Conservation (phyloP, 139 green algal species). For the Chlorella ohadii region DNA sequence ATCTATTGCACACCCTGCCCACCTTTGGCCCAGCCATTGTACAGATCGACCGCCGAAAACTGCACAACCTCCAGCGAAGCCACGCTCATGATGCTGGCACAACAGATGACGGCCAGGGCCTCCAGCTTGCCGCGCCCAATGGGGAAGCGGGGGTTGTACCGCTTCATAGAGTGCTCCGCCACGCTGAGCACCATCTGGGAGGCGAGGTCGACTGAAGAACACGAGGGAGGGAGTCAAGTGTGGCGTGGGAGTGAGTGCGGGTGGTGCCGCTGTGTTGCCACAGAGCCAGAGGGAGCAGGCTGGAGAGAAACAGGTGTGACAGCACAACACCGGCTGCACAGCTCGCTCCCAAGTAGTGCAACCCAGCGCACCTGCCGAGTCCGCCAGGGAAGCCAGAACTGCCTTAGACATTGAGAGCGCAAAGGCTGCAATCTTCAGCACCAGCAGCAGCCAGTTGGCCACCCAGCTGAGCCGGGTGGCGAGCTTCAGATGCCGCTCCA, state of each 20-base stretch:
- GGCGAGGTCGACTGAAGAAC: constrained; percentile 59
- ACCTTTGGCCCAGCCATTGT: constrained; percentile 9
- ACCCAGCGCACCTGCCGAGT: constrained; percentile 50
- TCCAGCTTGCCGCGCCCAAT: constrained; percentile 69
- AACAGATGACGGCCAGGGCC: constrained; percentile 69
- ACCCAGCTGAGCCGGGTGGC: constrained; percentile 22
- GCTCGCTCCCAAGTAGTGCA: no score
- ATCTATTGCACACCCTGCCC: no score
- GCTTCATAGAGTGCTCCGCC: neutral
- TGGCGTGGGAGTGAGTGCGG: no score
- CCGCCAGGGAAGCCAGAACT: constrained; percentile 62
- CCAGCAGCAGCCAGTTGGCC: constrained; percentile 57
- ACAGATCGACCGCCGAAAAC: constrained; percentile 31
- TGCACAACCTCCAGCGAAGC: constrained; percentile 61
- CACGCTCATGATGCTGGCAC: constrained; percentile 68
- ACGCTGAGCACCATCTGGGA: constrained; percentile 33
- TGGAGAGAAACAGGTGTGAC: no score
- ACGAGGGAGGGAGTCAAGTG: neutral
- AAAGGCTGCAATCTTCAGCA: constrained; percentile 54
- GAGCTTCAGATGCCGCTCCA: neutral
- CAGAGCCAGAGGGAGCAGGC: no score
- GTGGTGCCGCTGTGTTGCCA: no score
- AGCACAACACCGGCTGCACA: no score
- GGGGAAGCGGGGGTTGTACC: constrained; percentile 55
- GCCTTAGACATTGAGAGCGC: constrained; percentile 48